Conservation (phyloP, 2,329 filamentous ascomycete species). For the Alternaria sp. region DNA sequence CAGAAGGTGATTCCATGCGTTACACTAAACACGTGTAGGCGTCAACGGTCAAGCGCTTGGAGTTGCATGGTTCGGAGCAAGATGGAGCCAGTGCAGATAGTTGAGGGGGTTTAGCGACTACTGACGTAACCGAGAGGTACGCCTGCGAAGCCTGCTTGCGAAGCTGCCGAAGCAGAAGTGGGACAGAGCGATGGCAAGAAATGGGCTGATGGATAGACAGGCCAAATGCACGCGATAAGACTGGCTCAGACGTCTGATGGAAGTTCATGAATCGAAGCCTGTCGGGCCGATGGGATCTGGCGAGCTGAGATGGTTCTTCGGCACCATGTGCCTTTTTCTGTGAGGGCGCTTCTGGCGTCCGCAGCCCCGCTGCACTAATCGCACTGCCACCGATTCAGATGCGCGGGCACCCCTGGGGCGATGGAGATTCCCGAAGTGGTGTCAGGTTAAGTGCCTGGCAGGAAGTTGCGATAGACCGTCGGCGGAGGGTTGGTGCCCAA, state of each 20-base stretch:
- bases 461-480: not conserved
- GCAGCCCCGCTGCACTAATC: conserved; percentile 22
- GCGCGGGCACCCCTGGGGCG: conserved; percentile 10
- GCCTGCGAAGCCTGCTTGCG: not conserved
- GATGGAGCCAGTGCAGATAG: not conserved
- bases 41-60: conserved; percentile 10
- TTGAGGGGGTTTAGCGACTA: conserved; percentile 3
- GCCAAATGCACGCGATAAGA: conserved; percentile 3
- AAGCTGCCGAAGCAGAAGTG: not conserved
- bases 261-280: not conserved
- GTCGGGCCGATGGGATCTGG: conserved; percentile 20
- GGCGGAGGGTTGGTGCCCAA: conserved; percentile 16
- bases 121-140: conserved; percentile 4
- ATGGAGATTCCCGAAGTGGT: conserved; percentile 22
- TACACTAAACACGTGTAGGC: conserved; percentile 7
- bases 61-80: not conserved
- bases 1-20: conserved; percentile 3
- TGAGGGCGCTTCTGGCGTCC: conserved; percentile 15
- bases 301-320: conserved; percentile 18
- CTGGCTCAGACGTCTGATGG: not conserved
- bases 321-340: conserved; percentile 5
- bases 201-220: not conserved
- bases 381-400: conserved; percentile 23
- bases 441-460: conserved; percentile 5
- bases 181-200: not conserved